Conservation (phyloP, 305 asterid genomes). For the Fraxinus albicans region DNA sequence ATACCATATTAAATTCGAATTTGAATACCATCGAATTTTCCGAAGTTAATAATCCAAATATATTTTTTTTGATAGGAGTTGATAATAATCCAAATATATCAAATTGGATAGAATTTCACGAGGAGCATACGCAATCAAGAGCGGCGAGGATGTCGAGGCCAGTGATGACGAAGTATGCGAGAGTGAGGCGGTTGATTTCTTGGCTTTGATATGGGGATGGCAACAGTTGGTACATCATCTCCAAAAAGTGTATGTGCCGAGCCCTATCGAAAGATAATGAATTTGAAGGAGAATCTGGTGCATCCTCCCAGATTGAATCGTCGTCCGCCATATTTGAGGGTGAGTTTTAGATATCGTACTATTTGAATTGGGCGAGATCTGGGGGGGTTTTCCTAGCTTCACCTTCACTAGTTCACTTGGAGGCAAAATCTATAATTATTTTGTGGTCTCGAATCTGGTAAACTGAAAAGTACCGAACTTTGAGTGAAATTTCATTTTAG, state of each 20-base stretch:
- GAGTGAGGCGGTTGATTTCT: conserved; percentile 89
- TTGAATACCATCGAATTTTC: neutral
- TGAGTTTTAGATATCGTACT: neutral
- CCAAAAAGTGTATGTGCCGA: conserved; percentile 61
- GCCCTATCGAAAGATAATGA: conserved; percentile 61
- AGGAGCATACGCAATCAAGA: conserved; percentile 58
- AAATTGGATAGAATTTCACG: neutral
- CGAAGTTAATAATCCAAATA: neutral
- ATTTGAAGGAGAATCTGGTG: conserved; percentile 20
- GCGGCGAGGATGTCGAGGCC: conserved; percentile 77
- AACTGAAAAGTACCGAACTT: too few species aligned
- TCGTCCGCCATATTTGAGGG: neutral
- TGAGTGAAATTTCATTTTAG: too few species aligned
- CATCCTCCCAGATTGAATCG: neutral
- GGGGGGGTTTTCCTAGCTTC: neutral
- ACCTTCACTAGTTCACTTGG: neutral
- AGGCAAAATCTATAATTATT: neutral
- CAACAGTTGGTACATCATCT: conserved; percentile 73
- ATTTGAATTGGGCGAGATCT: neutral
- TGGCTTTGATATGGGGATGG: conserved; percentile 75
- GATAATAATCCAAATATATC: neutral
- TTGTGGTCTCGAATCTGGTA: neutral
- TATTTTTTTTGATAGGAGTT: too few species aligned
- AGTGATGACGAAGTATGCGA: conserved; percentile 69
- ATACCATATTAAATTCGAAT: neutral